These are phyloP conservation scores for Pseudogymnoascus sp. DNA, from an alignment of 2,329 filamentous ascomycete species.

Conservation along the genomic window DNA sequence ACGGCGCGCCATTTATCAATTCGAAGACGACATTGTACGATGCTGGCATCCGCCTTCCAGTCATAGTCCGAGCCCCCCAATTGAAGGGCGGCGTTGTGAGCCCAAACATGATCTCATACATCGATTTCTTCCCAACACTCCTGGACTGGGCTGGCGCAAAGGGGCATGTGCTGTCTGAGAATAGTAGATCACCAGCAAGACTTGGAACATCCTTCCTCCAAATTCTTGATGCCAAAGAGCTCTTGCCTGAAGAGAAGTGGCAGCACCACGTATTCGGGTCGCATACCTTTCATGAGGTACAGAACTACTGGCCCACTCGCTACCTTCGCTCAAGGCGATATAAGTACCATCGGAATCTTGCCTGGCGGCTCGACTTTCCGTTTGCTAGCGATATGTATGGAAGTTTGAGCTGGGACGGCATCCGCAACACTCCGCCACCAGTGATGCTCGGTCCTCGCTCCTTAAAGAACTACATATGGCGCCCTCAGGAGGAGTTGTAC, in stretches of 20 bases:
- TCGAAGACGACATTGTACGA: conserved; percentile 39
- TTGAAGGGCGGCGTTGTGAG: conserved; percentile 25
- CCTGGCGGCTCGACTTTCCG: conserved; percentile 43
- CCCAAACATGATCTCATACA: conserved; percentile 34
- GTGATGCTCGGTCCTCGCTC: conserved; percentile 35
- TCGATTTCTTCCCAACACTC: conserved; percentile 36
- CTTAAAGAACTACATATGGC: conserved; percentile 38
- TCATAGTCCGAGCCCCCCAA: conserved; percentile 31
- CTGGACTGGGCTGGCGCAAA: conserved; percentile 30
- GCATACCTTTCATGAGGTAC: conserved; percentile 46
- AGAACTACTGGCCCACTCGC: conserved; percentile 46
- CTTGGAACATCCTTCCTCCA: conserved; percentile 35
- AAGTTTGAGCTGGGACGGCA: conserved; percentile 38
- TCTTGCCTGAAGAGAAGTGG: conserved; percentile 16
- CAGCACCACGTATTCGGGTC: conserved; percentile 41
- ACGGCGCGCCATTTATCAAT: conserved; percentile 38
- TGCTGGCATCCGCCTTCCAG: conserved; percentile 33
- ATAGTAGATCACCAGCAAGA: conserved; percentile 15
- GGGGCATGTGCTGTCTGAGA: conserved; percentile 15
- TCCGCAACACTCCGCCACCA: conserved; percentile 25
- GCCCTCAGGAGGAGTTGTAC: conserved; percentile 40
- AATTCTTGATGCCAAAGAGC: conserved; percentile 23
- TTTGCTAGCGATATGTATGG: conserved; percentile 42
- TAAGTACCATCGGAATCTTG: conserved; percentile 47
- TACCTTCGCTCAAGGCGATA: conserved; percentile 37